Base-by-base conservation (phyloP, 495 filamentous ascomycete genomes). In the Pseudoneurospora amorphoporcata region DNA sequence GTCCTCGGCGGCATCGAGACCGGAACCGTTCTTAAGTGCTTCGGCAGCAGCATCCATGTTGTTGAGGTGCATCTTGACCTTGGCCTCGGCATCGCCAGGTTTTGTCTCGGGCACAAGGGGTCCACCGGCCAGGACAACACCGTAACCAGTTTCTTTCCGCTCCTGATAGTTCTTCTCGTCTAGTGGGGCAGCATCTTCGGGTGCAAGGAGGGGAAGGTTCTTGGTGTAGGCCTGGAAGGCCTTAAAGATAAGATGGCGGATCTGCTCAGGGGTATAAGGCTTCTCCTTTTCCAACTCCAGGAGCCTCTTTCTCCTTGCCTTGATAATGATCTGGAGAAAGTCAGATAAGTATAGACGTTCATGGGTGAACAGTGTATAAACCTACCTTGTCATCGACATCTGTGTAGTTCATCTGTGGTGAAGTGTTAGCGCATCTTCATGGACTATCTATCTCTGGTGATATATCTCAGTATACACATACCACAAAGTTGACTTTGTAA, bases 41-140 rank as follows among this genome's bases (percentile, higher is more conserved):
- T 82, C 77, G 14, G 88, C 86, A 2, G 92, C 90, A 1, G 88
- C 84, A 23, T 86, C 83, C 70, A 90, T 89, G 3, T 92, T 97
- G 77, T 88, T 72, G 71, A 97, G 88, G 76, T 97, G 94, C 94
- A 97, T 97, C 78, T 96, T 97, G 69, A 92, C 82, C 84, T 98
- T 98, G 3, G 96, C 91, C 72, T 91, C 89, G 65, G 87, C 86
- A 73, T 96, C 92, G 8, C 88, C 82, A 35, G 88, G 83, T 70
- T 84, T 85, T 19, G 86, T 86, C 70, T 89, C 85, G 1, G 90
- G 89, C 1, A 86, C 80, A 70, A 93, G 82, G 39, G 88, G 86
- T 17, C 90, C 90, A 16, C 87, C 87, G 8, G 86, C 83, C 23
- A 94, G 76, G 3, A 94, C 88, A 29, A 79, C 79, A 19, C 85